These are phyloP conservation scores for Diospyros kaki DNA, from an alignment of 148 eudicot genomes.

Conservation along the genomic window DNA sequence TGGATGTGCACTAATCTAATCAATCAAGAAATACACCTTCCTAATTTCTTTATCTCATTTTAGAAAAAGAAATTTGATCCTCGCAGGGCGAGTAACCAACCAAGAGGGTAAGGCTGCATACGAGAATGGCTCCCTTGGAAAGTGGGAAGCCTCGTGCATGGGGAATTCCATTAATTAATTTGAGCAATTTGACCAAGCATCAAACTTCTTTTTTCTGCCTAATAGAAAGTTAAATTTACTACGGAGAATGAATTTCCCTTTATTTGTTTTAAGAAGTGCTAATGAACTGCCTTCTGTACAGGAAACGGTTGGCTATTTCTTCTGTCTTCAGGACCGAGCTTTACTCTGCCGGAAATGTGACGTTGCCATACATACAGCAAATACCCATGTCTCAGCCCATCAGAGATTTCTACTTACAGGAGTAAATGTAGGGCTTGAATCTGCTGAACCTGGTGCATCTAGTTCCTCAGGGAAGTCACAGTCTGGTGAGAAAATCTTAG, in stretches of 20 bases:
- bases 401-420: conserved; percentile 89
- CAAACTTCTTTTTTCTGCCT: no score
- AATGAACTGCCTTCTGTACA: conserved; percentile 30
- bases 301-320: conserved; percentile 89
- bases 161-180: no score
- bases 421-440: conserved; percentile 79
- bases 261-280: neutral
- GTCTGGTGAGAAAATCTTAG: conserved; percentile 42
- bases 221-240: no score
- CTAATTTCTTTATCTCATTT: neutral
- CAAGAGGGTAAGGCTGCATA: no score
- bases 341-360: conserved; percentile 88
- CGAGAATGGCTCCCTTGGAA: no score
- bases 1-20: neutral
- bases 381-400: conserved; percentile 65
- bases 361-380: conserved; percentile 74
- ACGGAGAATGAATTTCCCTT: neutral
- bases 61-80: neutral
- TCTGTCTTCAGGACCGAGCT: conserved; percentile 94
- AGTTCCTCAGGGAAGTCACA: conserved; percentile 49
- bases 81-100: neutral
- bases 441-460: conserved; percentile 43
- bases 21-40: neutral
- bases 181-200: no score
- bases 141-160: no score